Percentiles rank a stretch among this genome's conserved stretches.
Evolutionary conservation across 768 basidiomycete genomes (phyloP).

Genomic region (Phlebiopsis flavidoalba): DNA sequence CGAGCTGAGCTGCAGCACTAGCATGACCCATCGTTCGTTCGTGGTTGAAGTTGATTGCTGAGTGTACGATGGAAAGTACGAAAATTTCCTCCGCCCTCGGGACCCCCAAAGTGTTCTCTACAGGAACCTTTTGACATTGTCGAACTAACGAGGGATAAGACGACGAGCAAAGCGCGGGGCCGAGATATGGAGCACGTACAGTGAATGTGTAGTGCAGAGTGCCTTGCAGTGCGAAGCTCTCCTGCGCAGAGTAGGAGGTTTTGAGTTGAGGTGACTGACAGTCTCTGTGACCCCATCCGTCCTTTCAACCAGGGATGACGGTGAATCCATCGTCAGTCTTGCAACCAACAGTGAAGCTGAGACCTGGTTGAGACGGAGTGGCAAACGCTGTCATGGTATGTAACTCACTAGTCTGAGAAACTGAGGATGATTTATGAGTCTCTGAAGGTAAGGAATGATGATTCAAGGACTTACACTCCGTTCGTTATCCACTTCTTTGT

Average conservation of each 20-base stretch:
- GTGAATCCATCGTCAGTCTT: slow-evolving; percentile 75
- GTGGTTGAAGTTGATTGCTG: slow-evolving; percentile 93
- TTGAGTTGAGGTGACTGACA: slow-evolving; percentile 80
- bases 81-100: slow-evolving; percentile 70
- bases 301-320: slow-evolving; percentile 81
- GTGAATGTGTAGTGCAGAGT: slow-evolving; percentile 82
- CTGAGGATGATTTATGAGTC: slow-evolving; percentile 20
- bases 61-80: too few species aligned
- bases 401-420: slow-evolving; percentile 32
- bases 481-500: slow-evolving; percentile 91
- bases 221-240: too few species aligned
- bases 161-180: neutral
- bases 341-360: slow-evolving; percentile 67
- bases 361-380: neutral
- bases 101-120: slow-evolving; percentile 83
- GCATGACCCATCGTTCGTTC: slow-evolving; percentile 93
- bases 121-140: slow-evolving; percentile 82
- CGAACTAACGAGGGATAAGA: slow-evolving; percentile 35
- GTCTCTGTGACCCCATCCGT: slow-evolving; percentile 81
- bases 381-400: neutral
- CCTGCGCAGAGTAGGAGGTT: slow-evolving; percentile 82
- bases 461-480: slow-evolving; percentile 40
- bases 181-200: neutral
- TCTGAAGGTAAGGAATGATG: neutral
- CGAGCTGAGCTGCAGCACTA: slow-evolving; percentile 63